Conservation (phyloP, 1,139 yeast species). For the Nakaseomyces uthaithaninus region DNA sequence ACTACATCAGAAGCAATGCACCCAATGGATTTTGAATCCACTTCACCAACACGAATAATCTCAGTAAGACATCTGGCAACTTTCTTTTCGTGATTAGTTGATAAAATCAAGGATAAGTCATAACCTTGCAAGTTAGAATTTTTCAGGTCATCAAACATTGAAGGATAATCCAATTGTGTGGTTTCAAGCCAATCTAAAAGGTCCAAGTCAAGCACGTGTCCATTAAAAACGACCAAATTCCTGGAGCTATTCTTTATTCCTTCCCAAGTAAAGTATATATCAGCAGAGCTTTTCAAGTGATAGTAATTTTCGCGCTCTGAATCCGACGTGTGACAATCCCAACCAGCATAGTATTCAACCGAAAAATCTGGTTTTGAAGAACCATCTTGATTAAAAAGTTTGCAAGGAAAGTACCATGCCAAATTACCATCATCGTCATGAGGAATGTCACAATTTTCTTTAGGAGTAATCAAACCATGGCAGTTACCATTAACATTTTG, state of each 20-base stretch:
- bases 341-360: slow-evolving; percentile 59
- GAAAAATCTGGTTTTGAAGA: slow-evolving; percentile 57
- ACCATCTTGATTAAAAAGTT: slow-evolving; percentile 60
- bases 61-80: slow-evolving; percentile 82
- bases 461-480: slow-evolving; percentile 69
- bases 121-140: slow-evolving; percentile 59
- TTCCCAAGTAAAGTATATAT: slow-evolving; percentile 85
- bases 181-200: slow-evolving; percentile 64
- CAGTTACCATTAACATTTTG: slow-evolving; percentile 96
- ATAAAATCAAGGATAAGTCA: slow-evolving; percentile 71
- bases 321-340: slow-evolving; percentile 82
- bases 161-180: slow-evolving; percentile 66
- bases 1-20: slow-evolving; percentile 88
- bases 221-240: slow-evolving; percentile 78
- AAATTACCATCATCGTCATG: slow-evolving; percentile 48
- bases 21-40: slow-evolving; percentile 89
- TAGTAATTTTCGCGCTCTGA: slow-evolving; percentile 65
- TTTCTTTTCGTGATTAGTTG: slow-evolving; percentile 59
- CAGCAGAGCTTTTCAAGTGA: slow-evolving; percentile 52
- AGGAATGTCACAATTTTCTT: slow-evolving; percentile 64
- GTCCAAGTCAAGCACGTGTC: slow-evolving; percentile 75
- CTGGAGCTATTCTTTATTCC: slow-evolving; percentile 64
- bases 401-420: slow-evolving; percentile 98
- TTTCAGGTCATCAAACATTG: slow-evolving; percentile 54
- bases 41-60: slow-evolving; percentile 76